Evolutionary conservation across 2,329 filamentous ascomycete genomes (phyloP).

Genomic region (Fusarium pilosicola): DNA sequence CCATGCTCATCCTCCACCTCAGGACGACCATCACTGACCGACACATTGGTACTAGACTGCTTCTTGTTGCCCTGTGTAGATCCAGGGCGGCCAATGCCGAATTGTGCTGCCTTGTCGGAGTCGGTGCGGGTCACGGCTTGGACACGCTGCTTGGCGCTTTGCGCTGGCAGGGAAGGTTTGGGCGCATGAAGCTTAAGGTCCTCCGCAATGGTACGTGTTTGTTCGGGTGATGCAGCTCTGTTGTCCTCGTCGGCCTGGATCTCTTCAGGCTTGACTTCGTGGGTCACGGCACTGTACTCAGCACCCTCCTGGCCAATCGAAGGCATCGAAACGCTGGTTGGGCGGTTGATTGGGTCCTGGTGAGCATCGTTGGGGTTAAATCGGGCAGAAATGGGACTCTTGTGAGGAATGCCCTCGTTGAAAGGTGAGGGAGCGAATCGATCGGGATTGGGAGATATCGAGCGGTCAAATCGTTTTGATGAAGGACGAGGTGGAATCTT

Average conservation of each 20-base stretch:
- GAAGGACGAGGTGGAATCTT: constrained; percentile 81
- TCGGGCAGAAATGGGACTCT: constrained; percentile 54
- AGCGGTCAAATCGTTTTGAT: constrained; percentile 77
- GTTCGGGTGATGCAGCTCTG: constrained; percentile 65
- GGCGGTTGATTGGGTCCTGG: constrained; percentile 64
- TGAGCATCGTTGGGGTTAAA: constrained; percentile 50
- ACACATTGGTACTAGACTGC: constrained; percentile 69
- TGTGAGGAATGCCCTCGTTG: constrained; percentile 72
- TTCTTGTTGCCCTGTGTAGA: constrained; percentile 67
- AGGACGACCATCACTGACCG: constrained; percentile 59
- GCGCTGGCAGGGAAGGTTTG: constrained; percentile 83
- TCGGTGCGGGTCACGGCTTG: constrained; percentile 89
- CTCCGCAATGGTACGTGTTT: constrained; percentile 80
- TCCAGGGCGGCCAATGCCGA: constrained; percentile 77
- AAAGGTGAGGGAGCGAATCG: constrained; percentile 87
- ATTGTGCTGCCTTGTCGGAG: constrained; percentile 85
- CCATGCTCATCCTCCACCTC: constrained; percentile 80
- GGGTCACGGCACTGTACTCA: constrained; percentile 77
- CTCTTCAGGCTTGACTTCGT: constrained; percentile 53
- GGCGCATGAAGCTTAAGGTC: constrained; percentile 90
- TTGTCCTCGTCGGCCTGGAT: constrained; percentile 53
- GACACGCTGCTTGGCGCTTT: constrained; percentile 85
- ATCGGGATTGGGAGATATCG: constrained; percentile 79
- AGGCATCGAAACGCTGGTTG: constrained; percentile 82
- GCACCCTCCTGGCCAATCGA: constrained; percentile 89